Conservation (phyloP, 1,139 yeast species). For the Geotrichum macrosporum region DNA sequence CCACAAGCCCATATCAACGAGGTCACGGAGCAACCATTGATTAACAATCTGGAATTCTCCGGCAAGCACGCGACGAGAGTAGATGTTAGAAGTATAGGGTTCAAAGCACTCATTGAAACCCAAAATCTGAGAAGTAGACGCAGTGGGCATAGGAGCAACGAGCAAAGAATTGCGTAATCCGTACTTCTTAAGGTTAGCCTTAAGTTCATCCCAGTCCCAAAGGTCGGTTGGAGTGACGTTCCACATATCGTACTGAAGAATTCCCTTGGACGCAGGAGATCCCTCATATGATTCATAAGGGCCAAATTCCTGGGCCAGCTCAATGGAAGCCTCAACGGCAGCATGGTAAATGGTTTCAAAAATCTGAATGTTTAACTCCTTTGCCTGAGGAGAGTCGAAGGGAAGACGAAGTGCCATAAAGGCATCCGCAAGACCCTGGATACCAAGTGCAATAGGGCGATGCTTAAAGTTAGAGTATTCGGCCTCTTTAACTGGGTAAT, state of each 20-base stretch:
- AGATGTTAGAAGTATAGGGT: conserved; percentile 84
- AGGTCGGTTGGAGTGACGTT: conserved; percentile 62
- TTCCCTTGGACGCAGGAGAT: conserved; percentile 79
- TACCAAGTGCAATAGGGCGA: conserved; percentile 86
- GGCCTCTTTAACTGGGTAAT: conserved; percentile 73
- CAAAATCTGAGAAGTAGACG: conserved; percentile 84
- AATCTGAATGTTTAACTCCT: conserved; percentile 65
- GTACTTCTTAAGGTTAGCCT: conserved; percentile 52
- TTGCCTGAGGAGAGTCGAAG: conserved; percentile 72
- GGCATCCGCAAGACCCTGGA: conserved; percentile 87
- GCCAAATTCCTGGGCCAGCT: conserved; percentile 63
- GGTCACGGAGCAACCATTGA: conserved; percentile 73
- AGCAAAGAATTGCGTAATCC: conserved; percentile 80
- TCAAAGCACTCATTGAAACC: conserved; percentile 91
- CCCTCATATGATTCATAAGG: conserved; percentile 66
- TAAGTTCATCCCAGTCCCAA: conserved; percentile 73
- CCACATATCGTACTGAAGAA: conserved; percentile 79
- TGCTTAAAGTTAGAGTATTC: conserved; percentile 64
- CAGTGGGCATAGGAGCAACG: conserved; percentile 94
- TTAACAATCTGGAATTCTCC: conserved; percentile 89
- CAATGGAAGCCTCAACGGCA: conserved; percentile 74
- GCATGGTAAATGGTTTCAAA: conserved; percentile 90
- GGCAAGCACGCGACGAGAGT: conserved; percentile 78
- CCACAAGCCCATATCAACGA: conserved; percentile 83
- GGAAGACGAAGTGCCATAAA: conserved; percentile 73